phyloP scores from a whole-genome alignment of 83 land plant genomes.

The Picea abies region DNA sequence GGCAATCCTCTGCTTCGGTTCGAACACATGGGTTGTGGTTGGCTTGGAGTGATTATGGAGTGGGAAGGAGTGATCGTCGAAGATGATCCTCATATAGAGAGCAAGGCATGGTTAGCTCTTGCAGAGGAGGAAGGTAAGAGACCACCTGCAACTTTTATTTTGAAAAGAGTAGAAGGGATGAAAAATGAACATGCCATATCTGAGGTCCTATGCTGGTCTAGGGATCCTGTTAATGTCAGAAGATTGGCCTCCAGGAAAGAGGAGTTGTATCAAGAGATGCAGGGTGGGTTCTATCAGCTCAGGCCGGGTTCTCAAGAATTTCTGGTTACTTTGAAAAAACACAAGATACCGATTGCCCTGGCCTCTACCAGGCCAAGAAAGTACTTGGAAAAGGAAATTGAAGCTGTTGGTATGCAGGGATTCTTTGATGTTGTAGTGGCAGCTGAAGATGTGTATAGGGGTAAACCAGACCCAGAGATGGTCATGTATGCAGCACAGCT shows the following conservation, averaged over 20 bases:
- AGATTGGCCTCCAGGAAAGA: constrained; percentile 80
- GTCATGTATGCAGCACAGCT: constrained; percentile 41
- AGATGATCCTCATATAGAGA: constrained; percentile 76
- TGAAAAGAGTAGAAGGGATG: constrained; percentile 88
- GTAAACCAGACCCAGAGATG: constrained; percentile 99
- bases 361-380: constrained; percentile 87
- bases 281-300: constrained; percentile 70
- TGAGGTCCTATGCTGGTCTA: constrained; percentile 96
- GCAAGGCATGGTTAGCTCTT: constrained; percentile 78
- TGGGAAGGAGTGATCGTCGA: constrained; percentile 96
- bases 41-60: constrained; percentile 89
- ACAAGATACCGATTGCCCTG: constrained; percentile 84
- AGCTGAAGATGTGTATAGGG: constrained; percentile 92
- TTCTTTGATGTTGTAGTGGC: constrained; percentile 69
- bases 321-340: constrained; percentile 58
- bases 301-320: constrained; percentile 85
- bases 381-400: constrained; percentile 65
- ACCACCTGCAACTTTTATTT: constrained; percentile 71
- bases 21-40: constrained; percentile 91
- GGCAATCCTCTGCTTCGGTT: constrained; percentile 78
- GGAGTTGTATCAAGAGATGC: constrained; percentile 73
- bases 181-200: constrained; percentile 96
- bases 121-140: constrained; percentile 87
- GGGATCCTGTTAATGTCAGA: constrained; percentile 59
- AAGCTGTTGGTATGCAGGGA: constrained; percentile 68